phyloP scores from a whole-genome alignment of 192 early-diverging fungal genomes.

The Dimargaris cristalligena region DNA sequence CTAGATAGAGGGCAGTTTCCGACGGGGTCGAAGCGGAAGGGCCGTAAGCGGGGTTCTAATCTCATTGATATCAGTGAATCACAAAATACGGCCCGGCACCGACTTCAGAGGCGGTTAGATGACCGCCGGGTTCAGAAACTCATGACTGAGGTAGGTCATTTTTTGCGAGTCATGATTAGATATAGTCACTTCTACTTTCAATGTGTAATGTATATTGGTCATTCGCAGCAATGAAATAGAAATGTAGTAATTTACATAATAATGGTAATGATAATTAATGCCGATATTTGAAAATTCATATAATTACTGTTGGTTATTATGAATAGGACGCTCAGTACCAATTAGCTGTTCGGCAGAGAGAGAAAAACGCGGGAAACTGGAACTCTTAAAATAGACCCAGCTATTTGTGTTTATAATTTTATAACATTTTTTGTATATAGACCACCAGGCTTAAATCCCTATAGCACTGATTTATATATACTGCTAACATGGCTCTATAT shows the following conservation, averaged over 20 bases:
- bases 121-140: neutral
- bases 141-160: neutral
- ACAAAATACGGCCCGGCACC: neutral
- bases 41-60: neutral
- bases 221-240: no score
- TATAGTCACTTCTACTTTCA: neutral
- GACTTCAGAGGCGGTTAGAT: neutral
- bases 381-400: no score
- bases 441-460: no score
- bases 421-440: no score
- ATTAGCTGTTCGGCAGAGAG: no score
- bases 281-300: neutral
- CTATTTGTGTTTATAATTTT: no score
- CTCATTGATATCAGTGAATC: neutral
- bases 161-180: neutral
- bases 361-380: no score
- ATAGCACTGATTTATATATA: neutral
- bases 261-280: neutral
- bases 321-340: neutral
- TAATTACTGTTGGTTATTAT: neutral
- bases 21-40: neutral
- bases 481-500: neutral
- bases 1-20: neutral
- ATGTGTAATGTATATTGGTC: neutral
- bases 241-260: no score